A percentile compares a stretch with the other conserved stretches of the same genome.
Evolutionary conservation across 352 stramenopile species (phyloP).

Genomic region (Blastocystis sp.): DNA sequence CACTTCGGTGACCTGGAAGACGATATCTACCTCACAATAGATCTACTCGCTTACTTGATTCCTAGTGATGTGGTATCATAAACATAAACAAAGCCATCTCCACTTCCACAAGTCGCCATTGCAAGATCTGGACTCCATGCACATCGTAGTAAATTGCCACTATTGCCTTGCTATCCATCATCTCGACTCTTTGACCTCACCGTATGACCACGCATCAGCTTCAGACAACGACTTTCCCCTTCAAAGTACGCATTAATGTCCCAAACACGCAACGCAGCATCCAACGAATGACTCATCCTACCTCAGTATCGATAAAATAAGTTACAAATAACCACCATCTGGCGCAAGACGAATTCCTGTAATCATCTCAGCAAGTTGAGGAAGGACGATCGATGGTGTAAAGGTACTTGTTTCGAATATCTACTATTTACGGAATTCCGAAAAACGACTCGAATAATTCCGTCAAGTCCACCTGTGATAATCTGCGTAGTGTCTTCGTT

Average conservation of each 20-base stretch:
- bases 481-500: conserved; percentile 72
- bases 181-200: background rate
- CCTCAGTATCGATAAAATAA: background rate
- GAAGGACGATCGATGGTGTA: conserved; percentile 33
- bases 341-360: conserved; percentile 29
- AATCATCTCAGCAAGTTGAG: conserved; percentile 31
- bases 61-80: conserved; percentile 69
- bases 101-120: conserved; percentile 71
- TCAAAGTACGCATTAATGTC: conserved; percentile 55
- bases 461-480: conserved; percentile 74
- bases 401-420: conserved; percentile 49
- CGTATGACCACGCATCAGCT: conserved; percentile 66
- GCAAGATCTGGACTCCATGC: conserved; percentile 76
- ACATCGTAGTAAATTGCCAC: conserved; percentile 74
- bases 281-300: conserved; percentile 43
- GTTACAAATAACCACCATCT: conserved; percentile 48
- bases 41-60: conserved; percentile 53
- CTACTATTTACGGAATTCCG: background rate
- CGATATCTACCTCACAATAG: conserved; percentile 73
- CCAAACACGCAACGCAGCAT: conserved; percentile 24
- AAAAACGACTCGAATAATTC: conserved; percentile 62
- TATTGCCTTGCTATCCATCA: conserved; percentile 70
- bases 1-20: conserved; percentile 73
- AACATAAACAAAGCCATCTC: conserved; percentile 77
- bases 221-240: conserved; percentile 38